Percentiles rank a stretch among this genome's conserved stretches.
Conservation (phyloP, 2,329 filamentous ascomycete genomes). For the Diaporthe capsici region DNA sequence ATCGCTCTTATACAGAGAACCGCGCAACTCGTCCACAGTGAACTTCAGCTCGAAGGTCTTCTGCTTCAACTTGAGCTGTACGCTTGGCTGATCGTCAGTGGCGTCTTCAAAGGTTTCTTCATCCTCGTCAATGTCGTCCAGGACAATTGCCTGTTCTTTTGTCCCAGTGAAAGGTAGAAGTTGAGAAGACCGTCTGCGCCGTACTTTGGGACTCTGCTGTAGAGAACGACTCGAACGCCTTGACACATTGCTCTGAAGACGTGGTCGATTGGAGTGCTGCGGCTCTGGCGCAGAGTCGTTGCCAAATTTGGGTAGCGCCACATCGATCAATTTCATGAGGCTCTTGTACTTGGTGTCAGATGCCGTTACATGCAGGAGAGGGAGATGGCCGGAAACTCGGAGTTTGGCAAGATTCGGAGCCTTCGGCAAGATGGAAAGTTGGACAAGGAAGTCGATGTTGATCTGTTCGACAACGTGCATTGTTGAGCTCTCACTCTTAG, state of each 20-base stretch:
- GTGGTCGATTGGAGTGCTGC: slow-evolving; percentile 58
- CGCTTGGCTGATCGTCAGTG: slow-evolving; percentile 66
- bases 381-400: slow-evolving; percentile 90
- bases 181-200: slow-evolving; percentile 70
- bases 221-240: slow-evolving; percentile 42
- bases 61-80: slow-evolving; percentile 82
- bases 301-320: slow-evolving; percentile 87
- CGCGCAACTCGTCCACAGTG: slow-evolving; percentile 92
- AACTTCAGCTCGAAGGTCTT: slow-evolving; percentile 97
- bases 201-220: slow-evolving; percentile 49
- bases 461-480: slow-evolving; percentile 96
- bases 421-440: slow-evolving; percentile 96
- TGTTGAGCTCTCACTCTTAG: slow-evolving; percentile 76
- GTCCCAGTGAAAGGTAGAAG: slow-evolving; percentile 74
- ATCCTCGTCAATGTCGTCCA: slow-evolving; percentile 81
- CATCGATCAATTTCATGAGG: slow-evolving; percentile 95
- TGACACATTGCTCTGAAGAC: slow-evolving; percentile 62
- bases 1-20: slow-evolving; percentile 91
- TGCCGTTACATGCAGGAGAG: slow-evolving; percentile 90
- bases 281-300: slow-evolving; percentile 61
- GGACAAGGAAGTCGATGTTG: slow-evolving; percentile 97
- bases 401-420: slow-evolving; percentile 93
- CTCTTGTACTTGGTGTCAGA: slow-evolving; percentile 98
- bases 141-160: slow-evolving; percentile 79
- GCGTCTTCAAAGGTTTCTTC: slow-evolving; percentile 78